Evolutionary conservation across 345 rosid species (phyloP).

Genomic region (Citrus sp.): DNA sequence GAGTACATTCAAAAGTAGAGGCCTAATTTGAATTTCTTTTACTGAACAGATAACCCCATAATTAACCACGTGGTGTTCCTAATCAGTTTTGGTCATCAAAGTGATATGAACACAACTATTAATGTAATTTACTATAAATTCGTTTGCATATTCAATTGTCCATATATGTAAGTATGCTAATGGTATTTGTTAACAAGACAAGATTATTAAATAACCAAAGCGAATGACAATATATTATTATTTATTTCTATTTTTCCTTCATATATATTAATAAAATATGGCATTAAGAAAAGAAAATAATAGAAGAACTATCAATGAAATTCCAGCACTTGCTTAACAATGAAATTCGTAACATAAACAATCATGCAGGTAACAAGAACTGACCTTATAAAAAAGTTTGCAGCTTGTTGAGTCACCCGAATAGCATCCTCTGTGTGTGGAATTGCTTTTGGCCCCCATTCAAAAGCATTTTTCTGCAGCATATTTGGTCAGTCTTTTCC

Average conservation of each 20-base stretch:
- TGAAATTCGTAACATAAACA: background rate
- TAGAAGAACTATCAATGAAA: background rate
- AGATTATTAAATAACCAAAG: background rate
- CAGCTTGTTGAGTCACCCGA: constrained; percentile 79
- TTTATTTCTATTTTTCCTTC: background rate
- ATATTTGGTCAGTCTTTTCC: background rate
- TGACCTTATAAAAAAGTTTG: constrained; percentile 78
- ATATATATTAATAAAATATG: background rate
- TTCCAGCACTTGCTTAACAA: background rate
- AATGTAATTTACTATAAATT: background rate
- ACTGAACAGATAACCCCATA: no score
- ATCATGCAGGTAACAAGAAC: constrained; percentile 7
- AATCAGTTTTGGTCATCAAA: background rate
- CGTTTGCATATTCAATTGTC: background rate
- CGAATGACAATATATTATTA: background rate
- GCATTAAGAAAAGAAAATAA: background rate
- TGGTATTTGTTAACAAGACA: background rate
- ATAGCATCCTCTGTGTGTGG: constrained; percentile 93
- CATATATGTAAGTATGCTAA: background rate
- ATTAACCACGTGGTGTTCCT: background rate
- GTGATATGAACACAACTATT: background rate
- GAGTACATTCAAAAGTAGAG: background rate
- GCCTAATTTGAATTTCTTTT: background rate
- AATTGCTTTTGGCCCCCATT: constrained; percentile 72
- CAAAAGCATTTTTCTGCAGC: constrained; percentile 93